Evolutionary conservation across 2,329 filamentous ascomycete genomes (phyloP).

Genomic region (Trichophyton equinum): DNA sequence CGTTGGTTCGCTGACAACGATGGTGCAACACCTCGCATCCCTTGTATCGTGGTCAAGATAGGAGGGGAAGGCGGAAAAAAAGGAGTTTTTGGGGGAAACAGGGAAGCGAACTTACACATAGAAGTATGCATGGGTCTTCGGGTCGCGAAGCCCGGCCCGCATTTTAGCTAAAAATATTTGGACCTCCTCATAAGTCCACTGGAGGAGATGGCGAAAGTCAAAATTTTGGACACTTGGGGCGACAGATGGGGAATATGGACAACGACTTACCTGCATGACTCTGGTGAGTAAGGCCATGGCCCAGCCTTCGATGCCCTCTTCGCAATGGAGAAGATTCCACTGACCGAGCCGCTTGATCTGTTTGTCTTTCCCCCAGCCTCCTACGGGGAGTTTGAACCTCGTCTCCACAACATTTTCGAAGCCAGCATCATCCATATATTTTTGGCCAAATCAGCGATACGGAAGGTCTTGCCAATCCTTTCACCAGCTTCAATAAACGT

Average conservation of each 20-base stretch:
- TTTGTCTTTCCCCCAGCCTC: slow-evolving; percentile 18
- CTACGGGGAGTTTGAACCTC: slow-evolving; percentile 21
- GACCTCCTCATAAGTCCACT: slow-evolving; percentile 18
- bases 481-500: slow-evolving; percentile 21
- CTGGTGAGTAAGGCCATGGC: slow-evolving; percentile 6
- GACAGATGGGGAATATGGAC: slow-evolving; percentile 13
- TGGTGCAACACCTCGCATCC: neutral
- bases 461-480: slow-evolving; percentile 22
- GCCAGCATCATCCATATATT: slow-evolving; percentile 20
- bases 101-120: slow-evolving; percentile 4
- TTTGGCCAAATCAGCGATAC: slow-evolving; percentile 15
- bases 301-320: slow-evolving; percentile 15
- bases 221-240: neutral
- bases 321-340: slow-evolving; percentile 6
- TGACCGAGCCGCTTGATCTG: slow-evolving; percentile 7
- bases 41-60: too few relatives aligned
- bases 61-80: neutral
- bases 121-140: slow-evolving; percentile 15
- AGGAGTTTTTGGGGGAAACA: neutral
- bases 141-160: slow-evolving; percentile 16
- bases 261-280: slow-evolving; percentile 6
- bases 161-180: slow-evolving; percentile 18
- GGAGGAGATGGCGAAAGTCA: slow-evolving; percentile 4
- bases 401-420: slow-evolving; percentile 21
- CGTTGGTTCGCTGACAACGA: neutral